These are phyloP conservation scores for Phialophora expanda DNA, from an alignment of 2,329 filamentous ascomycete genomes.

Conservation along the genomic window DNA sequence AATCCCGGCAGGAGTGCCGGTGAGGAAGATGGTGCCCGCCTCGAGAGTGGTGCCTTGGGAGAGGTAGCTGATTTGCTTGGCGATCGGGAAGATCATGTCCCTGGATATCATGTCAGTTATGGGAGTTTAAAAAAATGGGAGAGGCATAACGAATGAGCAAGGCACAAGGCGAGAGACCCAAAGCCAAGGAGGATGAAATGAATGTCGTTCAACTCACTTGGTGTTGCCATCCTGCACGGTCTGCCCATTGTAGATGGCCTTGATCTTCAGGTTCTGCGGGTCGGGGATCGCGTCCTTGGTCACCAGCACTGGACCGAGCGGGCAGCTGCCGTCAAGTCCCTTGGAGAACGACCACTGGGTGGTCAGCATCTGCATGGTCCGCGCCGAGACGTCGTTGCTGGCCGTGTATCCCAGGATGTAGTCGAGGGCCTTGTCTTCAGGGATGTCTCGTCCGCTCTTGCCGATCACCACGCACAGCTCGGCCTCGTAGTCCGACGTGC, in stretches of 20 bases:
- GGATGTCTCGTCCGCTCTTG: slow-evolving; percentile 48
- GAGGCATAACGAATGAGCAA: not conserved
- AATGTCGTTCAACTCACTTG: slow-evolving; percentile 21
- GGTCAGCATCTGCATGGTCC: slow-evolving; percentile 47
- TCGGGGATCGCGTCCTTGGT: slow-evolving; percentile 45
- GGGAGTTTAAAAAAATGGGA: not conserved
- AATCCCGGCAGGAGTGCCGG: slow-evolving; percentile 53
- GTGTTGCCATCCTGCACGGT: slow-evolving; percentile 37
- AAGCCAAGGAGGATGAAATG: too few relatives aligned
- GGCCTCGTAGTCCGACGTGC: slow-evolving; percentile 50
- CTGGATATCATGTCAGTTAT: slow-evolving; percentile 5
- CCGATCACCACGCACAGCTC: slow-evolving; percentile 49
- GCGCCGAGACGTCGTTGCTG: slow-evolving; percentile 50
- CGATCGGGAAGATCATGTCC: slow-evolving; percentile 50
- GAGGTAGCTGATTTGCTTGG: slow-evolving; percentile 46
- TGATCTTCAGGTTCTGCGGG: slow-evolving; percentile 50
- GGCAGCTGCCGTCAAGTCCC: slow-evolving; percentile 50
- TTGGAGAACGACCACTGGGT: slow-evolving; percentile 50
- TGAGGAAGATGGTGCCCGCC: slow-evolving; percentile 49
- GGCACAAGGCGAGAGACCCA: too few relatives aligned
- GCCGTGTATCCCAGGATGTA: slow-evolving; percentile 51
- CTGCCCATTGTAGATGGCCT: slow-evolving; percentile 38
- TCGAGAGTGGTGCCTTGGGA: slow-evolving; percentile 49
- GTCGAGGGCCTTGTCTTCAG: slow-evolving; percentile 46
- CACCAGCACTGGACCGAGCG: slow-evolving; percentile 46